These are phyloP conservation scores for Ceratocystis destructans DNA, from an alignment of 2,329 filamentous ascomycete species.

Conservation along the genomic window DNA sequence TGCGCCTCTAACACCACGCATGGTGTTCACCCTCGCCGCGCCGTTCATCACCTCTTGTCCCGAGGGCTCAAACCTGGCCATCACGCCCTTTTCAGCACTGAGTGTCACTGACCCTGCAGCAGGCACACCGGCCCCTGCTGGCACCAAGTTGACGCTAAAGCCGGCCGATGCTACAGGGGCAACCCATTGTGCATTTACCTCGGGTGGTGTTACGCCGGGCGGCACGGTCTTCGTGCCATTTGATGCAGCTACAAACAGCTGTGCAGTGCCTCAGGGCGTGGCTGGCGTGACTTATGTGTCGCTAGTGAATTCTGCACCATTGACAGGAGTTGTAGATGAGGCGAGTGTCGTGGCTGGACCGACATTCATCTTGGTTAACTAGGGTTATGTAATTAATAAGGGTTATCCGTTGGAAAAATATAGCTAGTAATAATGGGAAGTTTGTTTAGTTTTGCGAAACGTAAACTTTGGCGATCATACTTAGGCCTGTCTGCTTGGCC, in stretches of 20 bases:
- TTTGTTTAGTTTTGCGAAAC: background rate
- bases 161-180: conserved; percentile 38
- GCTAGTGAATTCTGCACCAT: conserved; percentile 42
- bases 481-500: background rate
- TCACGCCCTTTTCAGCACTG: conserved; percentile 46
- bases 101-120: conserved; percentile 35
- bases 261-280: conserved; percentile 47
- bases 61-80: conserved; percentile 47
- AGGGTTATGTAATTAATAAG: conserved; percentile 20
- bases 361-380: conserved; percentile 42
- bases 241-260: conserved; percentile 36
- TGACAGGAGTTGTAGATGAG: conserved; percentile 41
- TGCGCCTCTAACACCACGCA: conserved; percentile 51
- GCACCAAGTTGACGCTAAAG: conserved; percentile 33
- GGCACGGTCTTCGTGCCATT: conserved; percentile 48
- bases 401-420: background rate
- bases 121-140: conserved; percentile 28
- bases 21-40: conserved; percentile 60
- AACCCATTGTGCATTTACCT: conserved; percentile 53
- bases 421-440: background rate
- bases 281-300: conserved; percentile 54
- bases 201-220: conserved; percentile 40
- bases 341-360: conserved; percentile 53
- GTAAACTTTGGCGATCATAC: background rate
- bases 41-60: conserved; percentile 61